Evolutionary conservation across 805 yeast genomes (phyloP).

Genomic region (Scheffersomyces lignosus): DNA sequence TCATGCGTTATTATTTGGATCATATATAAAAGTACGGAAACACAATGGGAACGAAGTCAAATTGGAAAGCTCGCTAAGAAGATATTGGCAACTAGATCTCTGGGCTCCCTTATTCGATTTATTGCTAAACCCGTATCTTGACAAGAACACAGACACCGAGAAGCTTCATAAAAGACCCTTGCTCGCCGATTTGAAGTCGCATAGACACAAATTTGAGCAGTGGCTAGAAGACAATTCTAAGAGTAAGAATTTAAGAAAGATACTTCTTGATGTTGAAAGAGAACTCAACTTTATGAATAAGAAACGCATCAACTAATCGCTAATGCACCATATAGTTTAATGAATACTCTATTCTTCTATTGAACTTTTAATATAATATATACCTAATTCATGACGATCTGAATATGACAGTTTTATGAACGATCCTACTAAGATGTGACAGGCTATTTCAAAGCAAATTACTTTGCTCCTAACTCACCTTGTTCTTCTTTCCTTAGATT

Average conservation of each 20-base stretch:
- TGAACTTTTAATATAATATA: too few relatives aligned
- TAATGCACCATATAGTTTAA: too few relatives aligned
- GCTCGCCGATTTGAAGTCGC: slow-evolving; percentile 29
- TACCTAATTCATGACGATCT: too few relatives aligned
- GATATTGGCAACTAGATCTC: slow-evolving; percentile 73
- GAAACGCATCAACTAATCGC: slow-evolving; percentile 6
- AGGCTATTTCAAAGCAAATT: too few relatives aligned
- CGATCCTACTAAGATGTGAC: too few relatives aligned
- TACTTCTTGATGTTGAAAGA: slow-evolving; percentile 37
- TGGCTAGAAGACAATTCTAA: slow-evolving; percentile 34
- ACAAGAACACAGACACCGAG: slow-evolving; percentile 9
- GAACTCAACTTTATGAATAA: slow-evolving; percentile 18
- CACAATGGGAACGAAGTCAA: slow-evolving; percentile 15
- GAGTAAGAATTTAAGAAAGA: slow-evolving; percentile 23
- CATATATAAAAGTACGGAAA: slow-evolving; percentile 47
- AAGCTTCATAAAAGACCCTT: slow-evolving; percentile 36
- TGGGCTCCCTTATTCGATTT: slow-evolving; percentile 70
- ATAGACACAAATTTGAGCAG: slow-evolving; percentile 39
- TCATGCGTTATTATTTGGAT: slow-evolving; percentile 73
- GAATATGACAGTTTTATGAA: too few relatives aligned
- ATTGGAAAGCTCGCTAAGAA: slow-evolving; percentile 51
- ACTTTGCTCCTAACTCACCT: not conserved
- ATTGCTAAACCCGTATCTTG: slow-evolving; percentile 57
- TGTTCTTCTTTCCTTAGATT: slow-evolving; percentile 14
- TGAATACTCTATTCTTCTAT: too few relatives aligned